These are phyloP conservation scores for Gamarada debralockiae DNA, from an alignment of 495 filamentous ascomycete species.

Conservation along the genomic window DNA sequence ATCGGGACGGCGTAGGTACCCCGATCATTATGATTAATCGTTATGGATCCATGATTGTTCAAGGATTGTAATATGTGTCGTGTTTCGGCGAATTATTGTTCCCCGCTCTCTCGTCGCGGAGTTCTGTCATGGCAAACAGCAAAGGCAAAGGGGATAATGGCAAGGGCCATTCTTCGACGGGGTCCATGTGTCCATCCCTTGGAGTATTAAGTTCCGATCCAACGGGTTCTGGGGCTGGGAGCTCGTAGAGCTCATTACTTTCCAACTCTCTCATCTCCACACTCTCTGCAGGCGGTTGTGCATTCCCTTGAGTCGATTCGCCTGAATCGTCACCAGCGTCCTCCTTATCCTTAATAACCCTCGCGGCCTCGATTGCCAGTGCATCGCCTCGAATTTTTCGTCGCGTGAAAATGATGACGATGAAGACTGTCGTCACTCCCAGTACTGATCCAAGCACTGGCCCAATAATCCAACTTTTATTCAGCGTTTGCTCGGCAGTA, in stretches of 20 bases:
- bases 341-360: background rate
- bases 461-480: slow-evolving; percentile 11
- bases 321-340: background rate
- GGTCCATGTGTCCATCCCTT: background rate
- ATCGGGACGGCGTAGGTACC: no score
- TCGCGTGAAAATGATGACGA: slow-evolving; percentile 20
- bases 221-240: slow-evolving; percentile 19
- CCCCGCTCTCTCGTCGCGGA: slow-evolving; percentile 16
- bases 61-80: slow-evolving; percentile 22
- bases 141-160: slow-evolving; percentile 14
- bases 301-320: background rate
- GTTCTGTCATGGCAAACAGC: slow-evolving; percentile 16
- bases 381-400: slow-evolving; percentile 1
- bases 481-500: background rate
- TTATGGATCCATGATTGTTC: background rate
- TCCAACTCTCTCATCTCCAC: slow-evolving; percentile 7
- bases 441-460: slow-evolving; percentile 16
- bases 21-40: no score
- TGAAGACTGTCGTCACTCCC: slow-evolving; percentile 15
- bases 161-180: slow-evolving; percentile 14
- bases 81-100: slow-evolving; percentile 6
- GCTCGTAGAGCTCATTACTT: slow-evolving; percentile 10
- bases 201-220: slow-evolving; percentile 16
- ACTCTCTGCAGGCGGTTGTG: slow-evolving; percentile 10
- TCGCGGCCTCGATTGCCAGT: background rate